Conservation (phyloP, 495 filamentous ascomycete genomes). For the Podospora didyma region DNA sequence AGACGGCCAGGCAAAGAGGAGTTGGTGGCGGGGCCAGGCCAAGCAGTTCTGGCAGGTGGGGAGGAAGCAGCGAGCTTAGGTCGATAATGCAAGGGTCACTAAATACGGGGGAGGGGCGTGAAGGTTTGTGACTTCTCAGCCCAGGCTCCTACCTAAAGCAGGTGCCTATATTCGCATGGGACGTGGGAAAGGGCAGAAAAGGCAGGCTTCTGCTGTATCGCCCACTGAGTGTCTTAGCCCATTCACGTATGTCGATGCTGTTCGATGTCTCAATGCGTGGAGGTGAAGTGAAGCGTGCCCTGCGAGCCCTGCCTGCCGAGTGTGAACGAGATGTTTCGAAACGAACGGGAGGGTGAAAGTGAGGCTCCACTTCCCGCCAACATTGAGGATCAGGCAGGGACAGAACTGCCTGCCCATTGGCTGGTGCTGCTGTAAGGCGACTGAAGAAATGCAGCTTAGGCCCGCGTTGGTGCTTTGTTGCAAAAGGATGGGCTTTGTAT, state of each 20-base stretch:
- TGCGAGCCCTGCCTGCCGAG: no score
- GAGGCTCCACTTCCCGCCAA: neutral
- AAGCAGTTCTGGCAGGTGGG: neutral
- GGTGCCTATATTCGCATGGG: no score
- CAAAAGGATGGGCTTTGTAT: neutral
- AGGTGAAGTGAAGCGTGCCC: constrained; percentile 8
- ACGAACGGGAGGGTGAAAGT: neutral
- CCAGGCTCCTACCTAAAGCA: no score
- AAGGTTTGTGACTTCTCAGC: no score
- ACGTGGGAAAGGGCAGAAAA: no score
- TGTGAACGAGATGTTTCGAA: neutral
- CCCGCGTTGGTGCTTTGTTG: neutral
- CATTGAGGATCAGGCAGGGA: no score
- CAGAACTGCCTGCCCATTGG: neutral
- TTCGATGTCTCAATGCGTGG: no score
- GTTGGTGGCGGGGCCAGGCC: constrained; percentile 6
- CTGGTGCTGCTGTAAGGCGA: neutral
- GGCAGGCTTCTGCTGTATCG: no score
- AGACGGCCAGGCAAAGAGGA: neutral
- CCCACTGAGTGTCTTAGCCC: no score
- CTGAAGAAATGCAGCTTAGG: neutral
- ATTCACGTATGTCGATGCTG: no score
- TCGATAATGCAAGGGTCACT: neutral
- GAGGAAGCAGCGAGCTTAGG: no score
- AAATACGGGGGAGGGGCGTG: no score